phyloP scores from a whole-genome alignment of 306 rosid species.

The Hippophae gyantsensis region DNA sequence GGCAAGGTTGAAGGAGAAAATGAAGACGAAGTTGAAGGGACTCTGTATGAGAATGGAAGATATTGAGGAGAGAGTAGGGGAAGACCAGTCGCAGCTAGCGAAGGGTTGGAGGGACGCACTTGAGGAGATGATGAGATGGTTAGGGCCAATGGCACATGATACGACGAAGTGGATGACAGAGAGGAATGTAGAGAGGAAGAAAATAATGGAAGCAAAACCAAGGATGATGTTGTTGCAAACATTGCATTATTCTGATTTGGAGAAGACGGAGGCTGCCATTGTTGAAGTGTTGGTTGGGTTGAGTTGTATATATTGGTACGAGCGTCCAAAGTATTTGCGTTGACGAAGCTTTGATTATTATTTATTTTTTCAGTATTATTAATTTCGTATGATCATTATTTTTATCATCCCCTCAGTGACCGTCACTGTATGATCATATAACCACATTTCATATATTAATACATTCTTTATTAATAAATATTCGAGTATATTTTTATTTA shows the following conservation, averaged over 20 bases:
- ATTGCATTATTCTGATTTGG: conserved; percentile 61
- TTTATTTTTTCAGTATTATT: no score
- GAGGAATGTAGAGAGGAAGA: conserved; percentile 44
- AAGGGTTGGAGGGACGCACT: conserved; percentile 29
- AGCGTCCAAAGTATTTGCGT: conserved; percentile 8
- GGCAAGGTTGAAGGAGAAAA: conserved; percentile 24
- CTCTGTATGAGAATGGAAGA: conserved; percentile 20
- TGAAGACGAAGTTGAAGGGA: conserved; percentile 28
- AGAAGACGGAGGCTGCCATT: conserved; percentile 63
- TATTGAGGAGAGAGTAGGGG: conserved; percentile 1
- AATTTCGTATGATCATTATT: no score
- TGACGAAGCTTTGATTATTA: no score
- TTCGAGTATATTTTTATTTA: no score
- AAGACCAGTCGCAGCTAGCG: conserved; percentile 14
- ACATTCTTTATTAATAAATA: no score
- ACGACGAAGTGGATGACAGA: conserved; percentile 54
- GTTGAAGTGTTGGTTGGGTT: conserved; percentile 52
- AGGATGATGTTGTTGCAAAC: conserved; percentile 53
- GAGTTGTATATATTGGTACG: conserved; percentile 40
- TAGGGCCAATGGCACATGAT: conserved; percentile 53
- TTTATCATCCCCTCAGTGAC: no score
- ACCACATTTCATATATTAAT: no score
- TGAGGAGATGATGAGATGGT: conserved; percentile 52
- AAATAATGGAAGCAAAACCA: conserved; percentile 26
- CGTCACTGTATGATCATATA: no score